Evolutionary conservation across 441 rosid species (phyloP).

Genomic region (Gossypium schwendimanii): DNA sequence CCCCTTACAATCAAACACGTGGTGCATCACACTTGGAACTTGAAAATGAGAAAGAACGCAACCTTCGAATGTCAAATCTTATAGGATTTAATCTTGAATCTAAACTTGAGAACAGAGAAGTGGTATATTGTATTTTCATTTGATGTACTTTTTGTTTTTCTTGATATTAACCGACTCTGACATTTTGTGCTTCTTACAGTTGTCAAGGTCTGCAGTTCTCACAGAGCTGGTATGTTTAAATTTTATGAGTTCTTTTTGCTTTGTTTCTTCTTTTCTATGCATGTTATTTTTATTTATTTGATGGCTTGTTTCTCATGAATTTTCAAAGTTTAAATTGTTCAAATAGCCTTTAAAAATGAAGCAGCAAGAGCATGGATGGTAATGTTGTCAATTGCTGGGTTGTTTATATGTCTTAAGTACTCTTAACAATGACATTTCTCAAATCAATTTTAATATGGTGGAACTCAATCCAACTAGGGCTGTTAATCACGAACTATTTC

Average conservation of each 20-base stretch:
- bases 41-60: slow-evolving; percentile 89
- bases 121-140: slow-evolving; percentile 39
- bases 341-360: neutral
- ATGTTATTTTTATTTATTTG: slow-evolving; percentile 34
- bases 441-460: neutral
- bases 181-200: slow-evolving; percentile 39
- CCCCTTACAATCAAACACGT: slow-evolving; percentile 57
- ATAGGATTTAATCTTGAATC: slow-evolving; percentile 85
- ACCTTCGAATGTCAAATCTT: slow-evolving; percentile 87
- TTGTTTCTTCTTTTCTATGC: slow-evolving; percentile 53
- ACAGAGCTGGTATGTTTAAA: slow-evolving; percentile 74
- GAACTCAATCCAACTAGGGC: neutral
- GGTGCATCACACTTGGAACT: slow-evolving; percentile 78
- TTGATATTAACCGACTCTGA: neutral
- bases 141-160: neutral
- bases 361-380: neutral
- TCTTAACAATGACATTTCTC: neutral
- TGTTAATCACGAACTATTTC: neutral
- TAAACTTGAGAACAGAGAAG: slow-evolving; percentile 82
- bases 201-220: slow-evolving; percentile 81
- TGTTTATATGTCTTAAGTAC: neutral
- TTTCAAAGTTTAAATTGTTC: neutral
- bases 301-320: neutral
- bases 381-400: neutral
- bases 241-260: neutral